A percentile compares a stretch with the other conserved stretches of the same genome.
phyloP scores from a whole-genome alignment of 371 early-diverging fungal species.

The Mortierella sp. region DNA sequence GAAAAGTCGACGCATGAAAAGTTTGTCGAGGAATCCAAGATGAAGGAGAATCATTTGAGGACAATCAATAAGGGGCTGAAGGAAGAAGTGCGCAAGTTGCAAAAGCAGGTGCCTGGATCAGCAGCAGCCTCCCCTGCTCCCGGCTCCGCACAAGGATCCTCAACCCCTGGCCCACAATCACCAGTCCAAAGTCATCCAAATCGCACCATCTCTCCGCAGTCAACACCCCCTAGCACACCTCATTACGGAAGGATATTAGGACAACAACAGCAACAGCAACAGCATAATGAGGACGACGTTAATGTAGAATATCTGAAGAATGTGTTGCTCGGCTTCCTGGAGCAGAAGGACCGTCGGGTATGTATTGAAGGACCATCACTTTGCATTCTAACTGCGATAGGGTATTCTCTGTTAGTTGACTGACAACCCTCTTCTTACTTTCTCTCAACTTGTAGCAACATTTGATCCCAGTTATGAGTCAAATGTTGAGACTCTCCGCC shows the following conservation, averaged over 20 bases:
- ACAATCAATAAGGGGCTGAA: conserved; percentile 76
- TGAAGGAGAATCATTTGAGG: conserved; percentile 73
- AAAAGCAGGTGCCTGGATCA: conserved; percentile 33
- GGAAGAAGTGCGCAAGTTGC: conserved; percentile 64
- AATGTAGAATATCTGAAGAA: conserved; percentile 90
- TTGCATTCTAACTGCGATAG: no score
- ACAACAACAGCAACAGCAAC: conserved; percentile 43
- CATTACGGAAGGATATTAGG: conserved; percentile 22
- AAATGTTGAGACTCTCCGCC: conserved; percentile 80
- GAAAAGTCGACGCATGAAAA: conserved; percentile 54
- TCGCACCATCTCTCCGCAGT: conserved; percentile 32
- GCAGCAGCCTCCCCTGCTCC: no score
- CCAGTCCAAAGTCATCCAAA: conserved; percentile 24
- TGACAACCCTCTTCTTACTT: neutral
- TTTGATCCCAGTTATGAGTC: conserved; percentile 83
- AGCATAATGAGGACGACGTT: conserved; percentile 59
- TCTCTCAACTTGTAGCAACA: conserved; percentile 61
- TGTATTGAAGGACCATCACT: conserved; percentile 18
- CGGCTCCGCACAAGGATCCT: no score
- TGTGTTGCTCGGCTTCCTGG: conserved; percentile 87
- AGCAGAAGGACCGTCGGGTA: conserved; percentile 78
- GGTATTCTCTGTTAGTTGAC: neutral
- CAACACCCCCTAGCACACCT: conserved; percentile 47
- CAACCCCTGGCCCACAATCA: conserved; percentile 44
- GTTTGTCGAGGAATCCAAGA: conserved; percentile 66